Conservation (phyloP, 169 alveolate species). For the Plasmodium relictum region DNA sequence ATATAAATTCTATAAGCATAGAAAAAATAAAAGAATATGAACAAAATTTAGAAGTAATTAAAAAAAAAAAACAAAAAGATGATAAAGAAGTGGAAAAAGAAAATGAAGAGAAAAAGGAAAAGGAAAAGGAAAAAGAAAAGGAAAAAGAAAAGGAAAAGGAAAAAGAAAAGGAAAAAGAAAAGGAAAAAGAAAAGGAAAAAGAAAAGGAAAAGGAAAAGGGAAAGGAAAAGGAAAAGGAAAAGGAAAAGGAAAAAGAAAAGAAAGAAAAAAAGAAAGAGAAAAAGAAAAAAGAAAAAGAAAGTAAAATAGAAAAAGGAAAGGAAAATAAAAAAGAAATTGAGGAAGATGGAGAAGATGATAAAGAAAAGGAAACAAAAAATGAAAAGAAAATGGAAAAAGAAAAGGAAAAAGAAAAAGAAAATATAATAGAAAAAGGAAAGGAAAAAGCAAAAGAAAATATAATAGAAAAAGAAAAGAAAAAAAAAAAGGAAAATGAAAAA, state of each 20-base stretch:
- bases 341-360: background rate
- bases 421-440: background rate
- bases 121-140: background rate
- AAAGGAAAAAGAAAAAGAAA: background rate
- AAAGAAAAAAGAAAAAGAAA: background rate
- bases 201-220: constrained; percentile 20
- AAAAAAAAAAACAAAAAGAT: constrained; percentile 18
- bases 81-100: background rate
- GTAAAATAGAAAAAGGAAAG: background rate
- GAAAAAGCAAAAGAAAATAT: background rate
- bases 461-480: background rate
- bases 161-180: constrained; percentile 1
- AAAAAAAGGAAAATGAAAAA: background rate
- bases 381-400: background rate
- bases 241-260: background rate
- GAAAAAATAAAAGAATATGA: background rate
- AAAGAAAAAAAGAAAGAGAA: background rate
- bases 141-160: background rate
- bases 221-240: constrained; percentile 3
- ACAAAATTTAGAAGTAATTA: background rate
- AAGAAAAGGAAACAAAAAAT: background rate
- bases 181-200: constrained; percentile 36
- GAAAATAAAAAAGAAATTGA: background rate
- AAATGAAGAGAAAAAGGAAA: background rate
- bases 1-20: background rate